These are phyloP conservation scores for Dothistroma septosporum DNA, from an alignment of 2,329 filamentous ascomycete species.

Conservation along the genomic window DNA sequence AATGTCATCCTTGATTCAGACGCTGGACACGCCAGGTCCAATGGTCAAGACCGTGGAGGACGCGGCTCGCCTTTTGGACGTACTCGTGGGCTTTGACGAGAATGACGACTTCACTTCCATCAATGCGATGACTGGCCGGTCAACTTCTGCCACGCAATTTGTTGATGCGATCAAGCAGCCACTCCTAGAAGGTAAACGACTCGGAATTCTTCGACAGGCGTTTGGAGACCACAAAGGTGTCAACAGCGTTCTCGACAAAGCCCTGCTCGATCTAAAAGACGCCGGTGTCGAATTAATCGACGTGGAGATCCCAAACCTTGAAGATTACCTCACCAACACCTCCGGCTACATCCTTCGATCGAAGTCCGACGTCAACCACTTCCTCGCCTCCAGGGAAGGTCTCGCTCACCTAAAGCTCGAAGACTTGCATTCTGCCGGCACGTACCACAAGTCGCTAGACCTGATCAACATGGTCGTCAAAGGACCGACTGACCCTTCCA, in stretches of 20 bases:
- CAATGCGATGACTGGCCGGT: constrained; percentile 15
- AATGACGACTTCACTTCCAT: constrained; percentile 21
- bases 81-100: constrained; percentile 24
- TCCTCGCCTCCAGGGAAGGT: constrained; percentile 18
- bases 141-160: constrained; percentile 9
- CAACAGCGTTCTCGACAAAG: constrained; percentile 13
- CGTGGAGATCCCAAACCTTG: constrained; percentile 23
- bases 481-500: constrained; percentile 22
- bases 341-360: constrained; percentile 23
- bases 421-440: constrained; percentile 18
- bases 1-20: constrained; percentile 22
- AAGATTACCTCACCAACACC: constrained; percentile 18
- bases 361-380: constrained; percentile 28
- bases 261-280: constrained; percentile 13
- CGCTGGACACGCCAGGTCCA: constrained; percentile 27
- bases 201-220: constrained; percentile 24
- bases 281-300: constrained; percentile 25
- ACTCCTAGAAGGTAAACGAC: constrained; percentile 15
- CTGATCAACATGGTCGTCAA: constrained; percentile 26
- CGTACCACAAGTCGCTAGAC: constrained; percentile 23
- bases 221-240: constrained; percentile 26
- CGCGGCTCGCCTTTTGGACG: constrained; percentile 25
- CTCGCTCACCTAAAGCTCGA: constrained; percentile 24
- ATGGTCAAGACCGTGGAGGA: constrained; percentile 26
- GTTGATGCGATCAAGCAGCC: constrained; percentile 19